Evolutionary conservation across 1,284 basidiomycete genomes (phyloP), one percentile per base, ranked within the genome.

Genomic region (Cryptococcus sp.): DNA sequence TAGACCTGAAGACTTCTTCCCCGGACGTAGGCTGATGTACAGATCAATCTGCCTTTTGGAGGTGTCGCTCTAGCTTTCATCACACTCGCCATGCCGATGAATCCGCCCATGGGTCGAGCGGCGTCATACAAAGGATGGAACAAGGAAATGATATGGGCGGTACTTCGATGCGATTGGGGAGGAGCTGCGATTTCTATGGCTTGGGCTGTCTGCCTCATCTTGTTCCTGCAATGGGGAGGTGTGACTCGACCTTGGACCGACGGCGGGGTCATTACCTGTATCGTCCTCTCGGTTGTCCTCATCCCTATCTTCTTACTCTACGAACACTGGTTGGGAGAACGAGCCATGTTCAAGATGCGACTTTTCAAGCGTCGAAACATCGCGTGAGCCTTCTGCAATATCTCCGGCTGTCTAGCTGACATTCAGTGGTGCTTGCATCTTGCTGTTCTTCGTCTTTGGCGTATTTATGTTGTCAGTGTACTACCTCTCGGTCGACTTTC

Each of bases 11-110:
- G 23, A 14, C 36, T 18, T 31, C 26, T 25, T 24, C 5, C 22
- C 38, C 23, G n/a, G n/a, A n/a, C n/a, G n/a, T n/a, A n/a, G 22
- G 18, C 34, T 22, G 53, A 45, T 63, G 48, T 71, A 31, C 28
- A 69, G 61, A 74, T 77, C 66, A 77, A 75, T 51, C 63, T 74
- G 12, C 62, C 60, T 5, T 45, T 71, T 51, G 67, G 71, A 34
- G 69, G 71, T 9, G 28, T 71, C 41, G 68, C 66, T n/a, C 48
- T 69, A 28, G 56, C 58, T 23, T 47, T 54, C 37, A 48, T 71
- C 23, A 21, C 55, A 47, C 16, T 67, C 33, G 59, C 68, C 53
- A 64, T 62, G 47, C 66, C 69, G 12, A 22, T 51, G 14, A 25
- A 42, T 1, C 64, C 68, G 5, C 71, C 73, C 11, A 58, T 73